Evolutionary conservation across 495 filamentous ascomycete genomes (phyloP).

Genomic region (Oidiodendron maius): DNA sequence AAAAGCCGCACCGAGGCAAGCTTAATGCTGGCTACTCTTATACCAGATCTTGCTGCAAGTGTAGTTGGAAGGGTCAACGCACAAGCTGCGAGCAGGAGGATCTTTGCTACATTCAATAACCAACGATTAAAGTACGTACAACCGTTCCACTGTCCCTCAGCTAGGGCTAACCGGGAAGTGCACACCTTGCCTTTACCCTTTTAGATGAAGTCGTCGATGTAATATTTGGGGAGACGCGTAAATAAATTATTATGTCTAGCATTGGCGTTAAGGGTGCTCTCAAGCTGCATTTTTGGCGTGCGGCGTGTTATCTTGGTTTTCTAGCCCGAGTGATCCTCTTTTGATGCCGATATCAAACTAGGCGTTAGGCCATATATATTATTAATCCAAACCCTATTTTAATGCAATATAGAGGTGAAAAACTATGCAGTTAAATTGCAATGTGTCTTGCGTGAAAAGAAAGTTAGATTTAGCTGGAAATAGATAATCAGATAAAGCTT

Average conservation of each 20-base stretch:
- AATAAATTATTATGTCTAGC: slow-evolving; percentile 19
- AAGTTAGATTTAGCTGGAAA: too few species aligned
- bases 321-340: too few species aligned
- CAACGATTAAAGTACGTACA: slow-evolving; percentile 56
- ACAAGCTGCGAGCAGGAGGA: slow-evolving; percentile 70
- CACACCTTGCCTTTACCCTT: slow-evolving; percentile 71
- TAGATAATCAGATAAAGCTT: too few species aligned
- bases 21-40: slow-evolving; percentile 70
- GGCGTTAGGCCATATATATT: too few species aligned
- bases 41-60: slow-evolving; percentile 77
- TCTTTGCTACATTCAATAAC: slow-evolving; percentile 82
- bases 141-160: neutral
- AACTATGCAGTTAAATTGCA: too few species aligned
- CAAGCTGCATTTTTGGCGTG: too few species aligned
- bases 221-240: slow-evolving; percentile 50
- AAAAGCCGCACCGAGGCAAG: slow-evolving; percentile 69
- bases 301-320: too few species aligned
- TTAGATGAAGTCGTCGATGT: slow-evolving; percentile 73
- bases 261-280: slow-evolving; percentile 21
- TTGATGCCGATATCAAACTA: too few species aligned
- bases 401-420: too few species aligned
- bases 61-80: slow-evolving; percentile 83
- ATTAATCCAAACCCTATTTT: too few species aligned
- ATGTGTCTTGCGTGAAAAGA: too few species aligned
- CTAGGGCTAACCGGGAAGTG: slow-evolving; percentile 34